Percentiles rank a stretch among this genome's conserved stretches.
Evolutionary conservation across 352 stramenopile species (phyloP).

Genomic region (Pythium volutum): DNA sequence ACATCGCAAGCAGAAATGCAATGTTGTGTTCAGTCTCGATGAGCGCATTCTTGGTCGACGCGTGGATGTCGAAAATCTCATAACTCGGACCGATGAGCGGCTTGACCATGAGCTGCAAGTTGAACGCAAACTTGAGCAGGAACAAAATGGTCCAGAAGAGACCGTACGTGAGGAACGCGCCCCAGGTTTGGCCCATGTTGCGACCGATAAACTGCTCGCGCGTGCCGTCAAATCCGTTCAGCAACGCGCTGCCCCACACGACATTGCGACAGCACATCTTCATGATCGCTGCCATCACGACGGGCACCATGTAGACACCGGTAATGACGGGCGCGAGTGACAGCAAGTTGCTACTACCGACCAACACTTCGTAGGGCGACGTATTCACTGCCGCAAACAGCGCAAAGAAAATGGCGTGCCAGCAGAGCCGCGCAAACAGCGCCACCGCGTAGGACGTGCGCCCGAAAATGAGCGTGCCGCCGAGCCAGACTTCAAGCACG

Average conservation of each 20-base stretch:
- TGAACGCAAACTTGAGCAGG: constrained; percentile 96
- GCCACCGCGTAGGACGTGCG: constrained; percentile 49
- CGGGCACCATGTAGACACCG: constrained; percentile 53
- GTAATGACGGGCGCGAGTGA: constrained; percentile 51
- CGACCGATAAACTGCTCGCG: constrained; percentile 80
- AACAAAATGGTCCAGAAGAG: constrained; percentile 83
- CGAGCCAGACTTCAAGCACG: constrained; percentile 82
- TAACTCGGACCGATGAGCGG: constrained; percentile 95
- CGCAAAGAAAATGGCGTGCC: constrained; percentile 79
- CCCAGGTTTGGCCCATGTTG: constrained; percentile 72
- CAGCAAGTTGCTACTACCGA: constrained; percentile 61
- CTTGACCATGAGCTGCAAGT: constrained; percentile 97
- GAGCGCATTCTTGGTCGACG: constrained; percentile 54
- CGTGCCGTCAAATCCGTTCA: constrained; percentile 68
- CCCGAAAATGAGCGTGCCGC: constrained; percentile 69
- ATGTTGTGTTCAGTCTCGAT: constrained; percentile 81
- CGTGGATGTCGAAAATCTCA: constrained; percentile 88
- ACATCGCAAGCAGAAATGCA: constrained; percentile 75
- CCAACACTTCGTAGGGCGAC: constrained; percentile 59
- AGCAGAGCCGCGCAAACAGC: constrained; percentile 71
- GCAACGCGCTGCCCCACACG: constrained; percentile 51
- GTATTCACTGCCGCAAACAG: constrained; percentile 69
- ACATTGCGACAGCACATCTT: constrained; percentile 62
- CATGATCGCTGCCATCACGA: constrained; percentile 56
- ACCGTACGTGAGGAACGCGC: constrained; percentile 59